Evolutionary conservation across 1,284 basidiomycete genomes (phyloP).

Genomic region (Irpex lacteus): DNA sequence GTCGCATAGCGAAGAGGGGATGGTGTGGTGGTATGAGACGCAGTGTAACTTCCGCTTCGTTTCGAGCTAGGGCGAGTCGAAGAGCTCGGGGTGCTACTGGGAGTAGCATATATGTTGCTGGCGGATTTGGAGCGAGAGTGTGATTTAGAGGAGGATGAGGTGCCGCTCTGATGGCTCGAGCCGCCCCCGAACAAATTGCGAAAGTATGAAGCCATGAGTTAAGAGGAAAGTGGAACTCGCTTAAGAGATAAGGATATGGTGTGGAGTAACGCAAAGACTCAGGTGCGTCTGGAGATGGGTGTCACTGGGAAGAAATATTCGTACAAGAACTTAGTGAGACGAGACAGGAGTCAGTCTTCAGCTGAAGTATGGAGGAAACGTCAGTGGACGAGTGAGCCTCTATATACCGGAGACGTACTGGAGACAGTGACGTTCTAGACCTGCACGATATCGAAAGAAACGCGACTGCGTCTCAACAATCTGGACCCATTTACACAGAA

Average conservation of each 20-base stretch:
- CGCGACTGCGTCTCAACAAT: neutral
- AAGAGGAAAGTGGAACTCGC: neutral
- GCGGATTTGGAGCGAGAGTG: slow-evolving; percentile 30
- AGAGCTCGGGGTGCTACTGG: slow-evolving; percentile 19
- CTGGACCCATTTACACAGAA: slow-evolving; percentile 5
- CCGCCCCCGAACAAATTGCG: slow-evolving; percentile 35
- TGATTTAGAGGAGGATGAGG: slow-evolving; percentile 21
- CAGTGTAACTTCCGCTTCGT: slow-evolving; percentile 30
- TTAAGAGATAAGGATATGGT: neutral
- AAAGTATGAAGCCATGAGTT: slow-evolving; percentile 34
- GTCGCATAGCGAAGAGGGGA: slow-evolving; percentile 36
- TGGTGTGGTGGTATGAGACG: slow-evolving; percentile 26
- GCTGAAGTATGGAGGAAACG: neutral
- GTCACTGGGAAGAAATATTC: neutral
- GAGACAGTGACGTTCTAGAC: neutral
- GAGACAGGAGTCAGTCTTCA: neutral
- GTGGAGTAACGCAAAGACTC: slow-evolving; percentile 4
- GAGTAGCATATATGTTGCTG: slow-evolving; percentile 24
- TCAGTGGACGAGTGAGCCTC: neutral
- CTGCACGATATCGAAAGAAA: neutral
- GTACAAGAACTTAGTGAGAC: neutral
- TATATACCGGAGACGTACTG: slow-evolving; percentile 1
- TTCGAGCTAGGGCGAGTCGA: slow-evolving; percentile 17
- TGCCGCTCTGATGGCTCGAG: slow-evolving; percentile 17
- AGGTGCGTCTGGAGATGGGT: neutral